These are phyloP conservation scores for Fomitopsis betulina DNA, from an alignment of 1,284 basidiomycete species.

Conservation along the genomic window DNA sequence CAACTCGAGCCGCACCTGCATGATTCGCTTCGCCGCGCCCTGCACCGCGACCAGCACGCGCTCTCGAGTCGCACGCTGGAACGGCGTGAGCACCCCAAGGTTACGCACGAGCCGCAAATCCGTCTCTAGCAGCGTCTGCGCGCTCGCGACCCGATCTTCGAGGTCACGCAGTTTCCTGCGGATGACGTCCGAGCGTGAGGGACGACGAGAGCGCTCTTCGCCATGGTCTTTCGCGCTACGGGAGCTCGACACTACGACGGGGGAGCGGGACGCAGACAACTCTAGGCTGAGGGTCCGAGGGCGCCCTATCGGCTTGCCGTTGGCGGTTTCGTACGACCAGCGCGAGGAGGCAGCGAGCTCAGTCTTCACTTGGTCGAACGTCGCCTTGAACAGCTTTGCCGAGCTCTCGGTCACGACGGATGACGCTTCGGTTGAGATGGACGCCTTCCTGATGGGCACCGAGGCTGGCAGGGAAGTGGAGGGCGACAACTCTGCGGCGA, in stretches of 20 bases:
- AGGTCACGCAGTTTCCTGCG: conserved; percentile 62
- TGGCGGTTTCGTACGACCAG: conserved; percentile 22
- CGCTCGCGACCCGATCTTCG: conserved; percentile 50
- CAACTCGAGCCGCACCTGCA: conserved; percentile 68
- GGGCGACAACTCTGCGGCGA: background rate
- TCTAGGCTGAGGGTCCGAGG: conserved; percentile 32
- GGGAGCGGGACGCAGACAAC: conserved; percentile 24
- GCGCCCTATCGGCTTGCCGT: conserved; percentile 17
- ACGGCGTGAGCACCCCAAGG: conserved; percentile 83
- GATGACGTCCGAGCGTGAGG: conserved; percentile 55
- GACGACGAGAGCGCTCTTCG: conserved; percentile 26
- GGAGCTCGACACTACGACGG: conserved; percentile 13
- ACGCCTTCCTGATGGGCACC: conserved; percentile 12
- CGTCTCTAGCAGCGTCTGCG: conserved; percentile 63
- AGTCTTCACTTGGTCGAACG: conserved; percentile 83
- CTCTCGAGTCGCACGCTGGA: conserved; percentile 79
- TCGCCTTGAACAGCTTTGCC: conserved; percentile 65
- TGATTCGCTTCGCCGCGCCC: conserved; percentile 62
- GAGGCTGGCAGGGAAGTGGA: conserved; percentile 8
- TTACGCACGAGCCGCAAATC: conserved; percentile 77
- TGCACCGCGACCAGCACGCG: conserved; percentile 63
- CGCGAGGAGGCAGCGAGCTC: conserved; percentile 57
- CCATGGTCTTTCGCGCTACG: background rate
- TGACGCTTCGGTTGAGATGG: conserved; percentile 19
- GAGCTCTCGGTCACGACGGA: conserved; percentile 25